phyloP scores from a whole-genome alignment of 768 basidiomycete species.

The Xerocomellus dryophilus region DNA sequence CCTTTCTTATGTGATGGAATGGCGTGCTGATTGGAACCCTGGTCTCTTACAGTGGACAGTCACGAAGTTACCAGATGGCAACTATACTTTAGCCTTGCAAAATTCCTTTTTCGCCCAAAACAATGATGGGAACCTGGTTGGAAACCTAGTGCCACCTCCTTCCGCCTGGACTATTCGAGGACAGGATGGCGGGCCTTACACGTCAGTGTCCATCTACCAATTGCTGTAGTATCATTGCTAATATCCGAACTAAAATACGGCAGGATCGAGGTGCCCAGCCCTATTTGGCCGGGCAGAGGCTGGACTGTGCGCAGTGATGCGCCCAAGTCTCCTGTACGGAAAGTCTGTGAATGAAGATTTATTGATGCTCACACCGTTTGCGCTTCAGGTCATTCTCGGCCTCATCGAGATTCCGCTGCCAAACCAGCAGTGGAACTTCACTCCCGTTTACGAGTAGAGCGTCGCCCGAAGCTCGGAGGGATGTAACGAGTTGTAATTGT shows the following conservation, averaged over 20 bases:
- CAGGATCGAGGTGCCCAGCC: background rate
- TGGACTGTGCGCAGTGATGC: background rate
- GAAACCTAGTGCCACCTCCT: background rate
- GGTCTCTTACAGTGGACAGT: background rate
- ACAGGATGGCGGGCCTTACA: background rate
- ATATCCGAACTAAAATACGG: background rate
- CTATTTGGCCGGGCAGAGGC: background rate
- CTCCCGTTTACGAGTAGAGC: accelerated
- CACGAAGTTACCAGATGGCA: background rate
- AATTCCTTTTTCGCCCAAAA: too few species aligned
- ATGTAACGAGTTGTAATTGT: background rate
- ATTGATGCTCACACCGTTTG: slow-evolving; percentile 2
- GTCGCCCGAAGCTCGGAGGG: background rate
- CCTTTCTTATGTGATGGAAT: background rate
- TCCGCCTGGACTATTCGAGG: background rate
- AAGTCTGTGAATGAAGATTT: background rate
- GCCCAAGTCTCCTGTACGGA: background rate
- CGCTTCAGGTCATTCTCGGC: background rate
- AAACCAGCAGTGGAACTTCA: background rate
- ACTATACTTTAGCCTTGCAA: background rate
- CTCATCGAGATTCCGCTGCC: background rate
- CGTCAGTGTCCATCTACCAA: background rate
- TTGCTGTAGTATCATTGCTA: background rate
- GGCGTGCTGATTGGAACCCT: background rate
- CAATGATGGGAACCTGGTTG: background rate